phyloP scores from a whole-genome alignment of 2,329 filamentous ascomycete genomes.

The Teratosphaeria epicoccoides region DNA sequence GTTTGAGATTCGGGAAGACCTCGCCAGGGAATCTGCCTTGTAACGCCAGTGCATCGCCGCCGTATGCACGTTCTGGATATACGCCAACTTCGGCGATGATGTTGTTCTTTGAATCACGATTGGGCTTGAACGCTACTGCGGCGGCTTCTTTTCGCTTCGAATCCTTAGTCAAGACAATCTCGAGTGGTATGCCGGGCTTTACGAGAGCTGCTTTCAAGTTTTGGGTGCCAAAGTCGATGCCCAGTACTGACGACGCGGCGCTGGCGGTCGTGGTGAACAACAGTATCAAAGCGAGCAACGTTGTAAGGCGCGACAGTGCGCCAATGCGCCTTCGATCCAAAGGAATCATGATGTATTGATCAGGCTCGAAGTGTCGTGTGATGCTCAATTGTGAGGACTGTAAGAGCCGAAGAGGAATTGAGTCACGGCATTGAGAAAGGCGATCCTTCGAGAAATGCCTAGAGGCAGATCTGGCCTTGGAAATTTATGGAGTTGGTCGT shows the following conservation, averaged over 20 bases:
- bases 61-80: conserved; percentile 85
- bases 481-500: neutral
- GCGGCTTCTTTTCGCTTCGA: conserved; percentile 91
- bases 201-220: conserved; percentile 95
- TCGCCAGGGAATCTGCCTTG: conserved; percentile 81
- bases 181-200: conserved; percentile 91
- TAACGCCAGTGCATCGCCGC: conserved; percentile 80
- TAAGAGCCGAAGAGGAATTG: neutral
- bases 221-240: conserved; percentile 88
- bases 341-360: conserved; percentile 12
- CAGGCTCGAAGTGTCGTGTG: neutral
- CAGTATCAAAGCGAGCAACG: conserved; percentile 33
- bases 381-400: neutral
- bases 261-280: conserved; percentile 48
- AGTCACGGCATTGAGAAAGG: neutral
- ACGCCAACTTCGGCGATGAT: conserved; percentile 36
- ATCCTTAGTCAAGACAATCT: conserved; percentile 96
- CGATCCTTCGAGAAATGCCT: neutral
- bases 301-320: conserved; percentile 12
- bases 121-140: conserved; percentile 86
- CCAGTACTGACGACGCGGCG: conserved; percentile 67
- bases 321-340: conserved; percentile 17
- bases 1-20: conserved; percentile 89
- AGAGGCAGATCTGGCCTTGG: neutral
- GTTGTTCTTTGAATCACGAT: conserved; percentile 47